Conservation (phyloP, 495 filamentous ascomycete species). For the Penicillium manginii region DNA sequence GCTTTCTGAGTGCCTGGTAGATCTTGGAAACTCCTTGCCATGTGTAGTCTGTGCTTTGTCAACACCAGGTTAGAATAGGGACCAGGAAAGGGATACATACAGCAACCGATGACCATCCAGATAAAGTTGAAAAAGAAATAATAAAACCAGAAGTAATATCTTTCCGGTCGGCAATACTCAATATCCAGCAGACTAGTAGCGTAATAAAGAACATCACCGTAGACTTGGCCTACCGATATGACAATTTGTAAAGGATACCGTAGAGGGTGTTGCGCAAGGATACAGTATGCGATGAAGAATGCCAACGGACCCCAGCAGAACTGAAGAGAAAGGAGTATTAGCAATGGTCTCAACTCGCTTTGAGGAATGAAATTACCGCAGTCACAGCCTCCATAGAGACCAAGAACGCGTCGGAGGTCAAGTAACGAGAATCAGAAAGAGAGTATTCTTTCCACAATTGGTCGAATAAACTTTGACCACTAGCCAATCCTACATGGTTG, state of each 20-base stretch:
- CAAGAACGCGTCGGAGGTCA: conserved; percentile 73
- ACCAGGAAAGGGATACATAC: neutral
- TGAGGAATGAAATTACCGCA: conserved; percentile 42
- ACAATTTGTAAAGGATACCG: conserved; percentile 70
- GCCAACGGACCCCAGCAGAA: conserved; percentile 57
- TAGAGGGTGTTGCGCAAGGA: conserved; percentile 55
- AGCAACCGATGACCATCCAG: conserved; percentile 1
- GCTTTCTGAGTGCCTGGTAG: neutral
- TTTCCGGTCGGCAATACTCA: conserved; percentile 70
- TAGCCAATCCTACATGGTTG: conserved; percentile 54
- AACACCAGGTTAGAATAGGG: neutral
- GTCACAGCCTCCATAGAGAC: conserved; percentile 79
- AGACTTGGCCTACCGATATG: conserved; percentile 74
- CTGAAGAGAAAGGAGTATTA: neutral
- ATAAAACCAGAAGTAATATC: conserved; percentile 6
- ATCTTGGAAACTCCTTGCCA: neutral
- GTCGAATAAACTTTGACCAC: conserved; percentile 57
- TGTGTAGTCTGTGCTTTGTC: neutral
- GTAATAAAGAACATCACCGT: conserved; percentile 82
- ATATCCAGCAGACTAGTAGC: conserved; percentile 69
- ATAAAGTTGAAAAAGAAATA: conserved; percentile 8
- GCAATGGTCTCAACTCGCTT: neutral
- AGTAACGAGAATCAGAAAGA: conserved; percentile 75
- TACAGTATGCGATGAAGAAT: conserved; percentile 69
- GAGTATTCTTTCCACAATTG: conserved; percentile 87